Evolutionary conservation across 345 rosid species (phyloP).

Genomic region (Sisymbrium irio): DNA sequence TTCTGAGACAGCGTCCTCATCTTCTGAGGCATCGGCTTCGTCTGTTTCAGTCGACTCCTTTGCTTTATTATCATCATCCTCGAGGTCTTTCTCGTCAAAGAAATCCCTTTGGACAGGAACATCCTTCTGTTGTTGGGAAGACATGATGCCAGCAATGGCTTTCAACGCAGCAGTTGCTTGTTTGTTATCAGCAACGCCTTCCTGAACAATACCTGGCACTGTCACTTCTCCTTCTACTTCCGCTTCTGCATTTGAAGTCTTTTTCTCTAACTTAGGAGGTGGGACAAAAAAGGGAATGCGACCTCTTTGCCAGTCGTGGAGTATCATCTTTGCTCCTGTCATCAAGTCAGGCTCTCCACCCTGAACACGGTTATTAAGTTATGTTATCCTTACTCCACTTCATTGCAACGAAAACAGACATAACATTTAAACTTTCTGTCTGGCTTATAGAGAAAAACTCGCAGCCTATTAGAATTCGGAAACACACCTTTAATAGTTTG

Average conservation of each 20-base stretch:
- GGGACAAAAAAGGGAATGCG: constrained; percentile 84
- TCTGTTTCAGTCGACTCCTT: constrained; percentile 20
- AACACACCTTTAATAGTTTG: constrained; percentile 73
- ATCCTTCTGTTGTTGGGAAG: constrained; percentile 65
- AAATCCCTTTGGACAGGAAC: constrained; percentile 86
- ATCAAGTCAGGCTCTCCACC: constrained; percentile 89
- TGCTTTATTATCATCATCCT: constrained; percentile 21
- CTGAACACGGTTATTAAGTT: constrained; percentile 33
- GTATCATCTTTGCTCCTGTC: constrained; percentile 91
- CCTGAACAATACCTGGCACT: constrained; percentile 43
- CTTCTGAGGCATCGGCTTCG: constrained; percentile 17
- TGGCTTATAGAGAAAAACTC: neutral
- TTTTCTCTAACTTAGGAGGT: constrained; percentile 54
- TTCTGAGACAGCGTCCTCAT: constrained; percentile 9
- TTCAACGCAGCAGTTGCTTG: constrained; percentile 64
- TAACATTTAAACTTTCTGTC: neutral
- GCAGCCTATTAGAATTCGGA: neutral
- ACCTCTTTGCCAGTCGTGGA: constrained; percentile 98
- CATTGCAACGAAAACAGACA: neutral
- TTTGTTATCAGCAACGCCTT: constrained; percentile 44
- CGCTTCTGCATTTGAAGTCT: constrained; percentile 37
- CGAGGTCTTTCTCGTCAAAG: constrained; percentile 55
- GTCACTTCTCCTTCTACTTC: constrained; percentile 44
- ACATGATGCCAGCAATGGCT: constrained; percentile 71
- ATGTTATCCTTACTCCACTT: neutral